These are phyloP conservation scores for Cynara cardunculus DNA, from an alignment of 129 eudicot species.

Conservation along the genomic window DNA sequence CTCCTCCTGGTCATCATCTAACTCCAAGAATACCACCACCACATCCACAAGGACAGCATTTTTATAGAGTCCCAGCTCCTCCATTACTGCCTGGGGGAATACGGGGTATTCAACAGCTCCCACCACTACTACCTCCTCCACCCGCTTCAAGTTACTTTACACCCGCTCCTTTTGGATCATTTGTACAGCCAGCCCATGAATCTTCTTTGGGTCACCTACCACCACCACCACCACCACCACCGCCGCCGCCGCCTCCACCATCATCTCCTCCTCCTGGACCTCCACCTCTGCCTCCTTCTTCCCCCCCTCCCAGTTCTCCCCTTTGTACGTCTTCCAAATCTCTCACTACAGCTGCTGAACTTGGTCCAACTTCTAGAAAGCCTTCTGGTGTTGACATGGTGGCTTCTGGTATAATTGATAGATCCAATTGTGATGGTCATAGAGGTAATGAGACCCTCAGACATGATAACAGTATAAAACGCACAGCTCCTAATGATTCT, in stretches of 20 bases:
- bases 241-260: constrained; percentile 40
- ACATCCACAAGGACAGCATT: constrained; percentile 37
- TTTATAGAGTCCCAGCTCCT: constrained; percentile 36
- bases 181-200: constrained; percentile 5
- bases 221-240: constrained; percentile 34
- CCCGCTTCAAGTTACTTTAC: constrained; percentile 33
- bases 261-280: constrained; percentile 55
- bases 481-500: constrained; percentile 9
- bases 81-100: constrained; percentile 17
- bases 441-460: constrained; percentile 1
- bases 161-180: constrained; percentile 36
- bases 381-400: not conserved
- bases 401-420: not conserved
- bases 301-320: constrained; percentile 40
- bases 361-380: constrained; percentile 15
- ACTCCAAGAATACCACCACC: constrained; percentile 42
- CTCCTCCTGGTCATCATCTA: constrained; percentile 23
- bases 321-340: not conserved
- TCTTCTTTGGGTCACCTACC: constrained; percentile 23
- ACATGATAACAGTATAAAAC: not conserved
- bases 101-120: constrained; percentile 16
- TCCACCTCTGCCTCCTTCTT: constrained; percentile 76
- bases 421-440: not conserved
- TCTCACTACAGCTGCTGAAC: constrained; percentile 12
- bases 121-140: constrained; percentile 37